Base-by-base conservation (phyloP, 192 early-diverging fungal genomes). In the Chytriomyces sp. region DNA sequence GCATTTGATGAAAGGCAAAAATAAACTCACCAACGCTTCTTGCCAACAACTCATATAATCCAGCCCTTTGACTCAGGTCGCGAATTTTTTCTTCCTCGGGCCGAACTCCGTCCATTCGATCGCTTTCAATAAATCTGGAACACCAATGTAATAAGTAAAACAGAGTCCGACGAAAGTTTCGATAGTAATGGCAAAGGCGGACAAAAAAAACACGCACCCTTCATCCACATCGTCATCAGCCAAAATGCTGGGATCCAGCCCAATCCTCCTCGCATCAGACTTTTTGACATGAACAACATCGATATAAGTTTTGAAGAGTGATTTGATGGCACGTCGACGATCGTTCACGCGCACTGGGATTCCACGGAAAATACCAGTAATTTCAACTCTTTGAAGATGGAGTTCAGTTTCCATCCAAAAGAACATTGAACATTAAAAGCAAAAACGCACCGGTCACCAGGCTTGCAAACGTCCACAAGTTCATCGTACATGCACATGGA, bases 291-390 rank as follows among this genome's bases (percentile, higher is more conserved):
- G 97, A 7, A 99, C 94, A 11, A 96, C 93, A 81, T 99, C 97
- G 48, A 99, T 83, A 83, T 93, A 99, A 0, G 97, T 99, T 69
- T 96, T 92, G 84, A 94, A 99, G 18, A 99, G 84, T 7, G 93
- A 80, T 75, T 97, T 95, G 78, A 99, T 90, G 0, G 94, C 91
- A 24, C 96, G 88, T 64, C 91, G 93, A 44, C 93, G 86, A 6
- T 95, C 93, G 79, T 98, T 97, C 69, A 94, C 89, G 24, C 95
- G 91, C 11, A 99, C 95, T 5, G 97, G 95, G 11, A 95, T 88
- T 76, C 91, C 95, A 62, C 97, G 91, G 87, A 95, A 99, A 46
- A 99, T 91, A 47, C 94, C 97, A 3, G 97, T 99, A 64, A 99
- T 89, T 75, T 97, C 96, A 20, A 98, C 76, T 8, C 96, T 92